Evolutionary conservation across 2,329 filamentous ascomycete species (phyloP), one percentile per base, ranked within the genome.

Genomic region (Colletotrichum falcatum): DNA sequence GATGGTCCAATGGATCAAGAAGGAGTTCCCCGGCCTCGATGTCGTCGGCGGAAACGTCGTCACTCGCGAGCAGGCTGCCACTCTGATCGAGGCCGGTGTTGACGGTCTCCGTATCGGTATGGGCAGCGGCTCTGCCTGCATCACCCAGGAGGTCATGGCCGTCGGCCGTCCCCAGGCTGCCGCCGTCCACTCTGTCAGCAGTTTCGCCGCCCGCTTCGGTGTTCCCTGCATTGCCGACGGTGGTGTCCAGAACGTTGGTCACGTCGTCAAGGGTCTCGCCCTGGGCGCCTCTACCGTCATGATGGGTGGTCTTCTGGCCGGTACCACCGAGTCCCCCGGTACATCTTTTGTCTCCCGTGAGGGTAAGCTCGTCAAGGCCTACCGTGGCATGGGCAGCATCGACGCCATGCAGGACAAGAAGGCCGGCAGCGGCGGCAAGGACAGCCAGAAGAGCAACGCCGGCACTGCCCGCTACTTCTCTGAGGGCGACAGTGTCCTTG

Each of bases 361-460:
- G 83, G 96, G 96, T 74, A 97, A 98, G 88, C 91, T 99, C 65
- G 95, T 99, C 83, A 99, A 99, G 89, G 95, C 96, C 49, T 99
- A 99, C 88, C 93, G 96, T 83, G 96, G 96, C 71, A 99, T 99
- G 96, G 96, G 96, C 75, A 95, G 92, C 83, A 99, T 99, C 80
- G 96, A 98, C 78, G 96, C 96, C 75, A 99, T 99, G 96, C 95
- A 98, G 85, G 95, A 98, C 85, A 97, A 96, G 90, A 97, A 97
- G 88, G 94, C 95, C 14, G 94, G 93, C 65, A 87, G 83, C 70
- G 92, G 91, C 74, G 84, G 86, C 77, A 92, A 90, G 81, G 89
- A 94, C 79, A 89, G 86, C 82, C 90, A 92, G 81, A 89, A 91
- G 84, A 91, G 91, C 82, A 99, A 98, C 80, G 96, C 96, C 66